Percentiles rank a stretch among this genome's conserved stretches.
These are phyloP conservation scores for Metschnikowia reukaufii DNA, from an alignment of 805 yeast species.

Conservation along the genomic window DNA sequence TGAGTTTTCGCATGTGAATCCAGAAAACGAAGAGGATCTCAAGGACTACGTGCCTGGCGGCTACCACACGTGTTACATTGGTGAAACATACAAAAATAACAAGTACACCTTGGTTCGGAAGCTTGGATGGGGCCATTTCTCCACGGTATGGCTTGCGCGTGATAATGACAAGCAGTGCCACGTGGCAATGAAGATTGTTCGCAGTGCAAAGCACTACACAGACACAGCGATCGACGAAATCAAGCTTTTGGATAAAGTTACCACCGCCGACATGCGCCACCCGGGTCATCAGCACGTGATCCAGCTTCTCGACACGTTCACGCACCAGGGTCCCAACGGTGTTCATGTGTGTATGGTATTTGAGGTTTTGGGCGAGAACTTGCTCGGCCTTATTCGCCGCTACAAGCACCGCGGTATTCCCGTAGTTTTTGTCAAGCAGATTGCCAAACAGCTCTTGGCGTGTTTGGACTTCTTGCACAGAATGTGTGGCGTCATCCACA, in stretches of 20 bases:
- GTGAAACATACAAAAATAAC: constrained; percentile 50
- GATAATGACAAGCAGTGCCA: constrained; percentile 56
- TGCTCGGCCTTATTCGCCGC: constrained; percentile 50
- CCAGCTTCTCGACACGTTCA: constrained; percentile 54
- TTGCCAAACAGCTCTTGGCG: constrained; percentile 53
- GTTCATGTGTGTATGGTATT: constrained; percentile 65
- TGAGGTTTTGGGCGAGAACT: constrained; percentile 62
- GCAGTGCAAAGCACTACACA: constrained; percentile 51
- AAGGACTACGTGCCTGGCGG: constrained; percentile 61
- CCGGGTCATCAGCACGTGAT: constrained; percentile 53
- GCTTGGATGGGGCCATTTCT: constrained; percentile 72
- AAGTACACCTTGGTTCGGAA: constrained; percentile 47
- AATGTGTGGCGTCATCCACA: constrained; percentile 54
- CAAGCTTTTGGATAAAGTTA: constrained; percentile 63
- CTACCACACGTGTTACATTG: constrained; percentile 60
- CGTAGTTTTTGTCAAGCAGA: constrained; percentile 51
- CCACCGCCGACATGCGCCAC: constrained; percentile 45
- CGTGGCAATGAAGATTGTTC: constrained; percentile 63
- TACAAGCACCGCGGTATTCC: constrained; percentile 49
- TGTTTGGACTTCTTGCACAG: constrained; percentile 61
- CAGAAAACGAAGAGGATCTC: constrained; percentile 48
- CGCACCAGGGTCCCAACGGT: constrained; percentile 61
- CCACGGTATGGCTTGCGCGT: constrained; percentile 67
- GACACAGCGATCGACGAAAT: constrained; percentile 71
- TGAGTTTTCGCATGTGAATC: constrained; percentile 20